Evolutionary conservation across 2,329 filamentous ascomycete species (phyloP).

Genomic region (Aspergillus sp.): DNA sequence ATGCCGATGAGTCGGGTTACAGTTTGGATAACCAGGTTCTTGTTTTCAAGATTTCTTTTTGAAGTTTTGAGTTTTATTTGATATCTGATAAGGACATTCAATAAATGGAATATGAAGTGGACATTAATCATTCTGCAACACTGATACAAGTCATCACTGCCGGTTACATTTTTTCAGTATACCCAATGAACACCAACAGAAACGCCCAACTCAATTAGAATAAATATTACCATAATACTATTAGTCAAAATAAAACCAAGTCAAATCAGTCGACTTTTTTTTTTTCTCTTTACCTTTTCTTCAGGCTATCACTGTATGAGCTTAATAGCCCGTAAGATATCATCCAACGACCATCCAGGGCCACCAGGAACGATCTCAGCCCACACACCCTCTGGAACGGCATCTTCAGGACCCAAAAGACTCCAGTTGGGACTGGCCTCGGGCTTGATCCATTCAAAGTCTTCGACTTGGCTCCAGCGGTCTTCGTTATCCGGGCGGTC

Average conservation of each 20-base stretch:
- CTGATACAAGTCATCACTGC: no score
- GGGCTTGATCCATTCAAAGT: conserved; percentile 93
- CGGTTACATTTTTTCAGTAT: no score
- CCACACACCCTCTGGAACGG: conserved; percentile 61
- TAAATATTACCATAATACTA: neutral
- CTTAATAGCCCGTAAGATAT: conserved; percentile 50
- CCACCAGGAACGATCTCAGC: conserved; percentile 58
- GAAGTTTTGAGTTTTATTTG: neutral
- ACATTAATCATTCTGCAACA: no score
- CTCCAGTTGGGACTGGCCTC: conserved; percentile 86
- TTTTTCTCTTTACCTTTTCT: neutral
- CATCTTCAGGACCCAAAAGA: conserved; percentile 55
- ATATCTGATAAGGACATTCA: no score
- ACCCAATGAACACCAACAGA: neutral
- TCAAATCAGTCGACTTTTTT: neutral
- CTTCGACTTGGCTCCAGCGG: conserved; percentile 84
- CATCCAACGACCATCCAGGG: conserved; percentile 55
- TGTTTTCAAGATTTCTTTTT: conserved; percentile 45
- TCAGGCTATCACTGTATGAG: conserved; percentile 14
- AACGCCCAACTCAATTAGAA: neutral
- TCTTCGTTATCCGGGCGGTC: conserved; percentile 44
- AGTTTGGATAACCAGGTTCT: conserved; percentile 57
- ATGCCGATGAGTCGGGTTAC: conserved; percentile 52
- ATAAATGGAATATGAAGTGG: neutral
- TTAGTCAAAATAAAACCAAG: neutral